phyloP scores from a whole-genome alignment of 441 rosid genomes.

The Metrosideros polymorpha region DNA sequence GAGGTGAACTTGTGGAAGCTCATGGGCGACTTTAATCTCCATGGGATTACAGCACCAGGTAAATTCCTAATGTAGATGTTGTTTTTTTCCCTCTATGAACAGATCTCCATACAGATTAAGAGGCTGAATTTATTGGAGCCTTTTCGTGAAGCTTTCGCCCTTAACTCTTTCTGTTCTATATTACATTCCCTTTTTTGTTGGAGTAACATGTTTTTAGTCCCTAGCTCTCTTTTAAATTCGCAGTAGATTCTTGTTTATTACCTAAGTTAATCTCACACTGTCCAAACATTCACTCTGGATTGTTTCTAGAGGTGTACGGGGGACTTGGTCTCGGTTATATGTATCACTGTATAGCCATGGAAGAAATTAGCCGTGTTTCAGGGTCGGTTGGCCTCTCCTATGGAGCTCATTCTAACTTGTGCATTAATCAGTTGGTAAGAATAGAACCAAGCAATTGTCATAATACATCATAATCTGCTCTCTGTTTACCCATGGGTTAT shows the following conservation, averaged over 20 bases:
- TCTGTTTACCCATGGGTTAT: neutral
- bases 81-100: neutral
- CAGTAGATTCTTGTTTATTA: neutral
- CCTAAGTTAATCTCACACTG: neutral
- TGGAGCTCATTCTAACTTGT: slow-evolving; percentile 93
- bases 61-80: neutral
- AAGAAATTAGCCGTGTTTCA: slow-evolving; percentile 86
- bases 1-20: slow-evolving; percentile 87
- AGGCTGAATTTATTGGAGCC: neutral
- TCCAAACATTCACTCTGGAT: neutral
- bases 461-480: neutral
- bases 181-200: neutral
- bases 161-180: neutral
- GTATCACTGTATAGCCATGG: slow-evolving; percentile 90
- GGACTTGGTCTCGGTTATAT: slow-evolving; percentile 96
- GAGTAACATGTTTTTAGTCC: neutral
- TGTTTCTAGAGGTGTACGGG: slow-evolving; percentile 74
- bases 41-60: slow-evolving; percentile 95
- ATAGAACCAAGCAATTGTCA: neutral
- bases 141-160: neutral
- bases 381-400: slow-evolving; percentile 93
- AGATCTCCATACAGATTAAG: neutral
- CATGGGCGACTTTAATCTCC: slow-evolving; percentile 93
- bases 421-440: slow-evolving; percentile 89
- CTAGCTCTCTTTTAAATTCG: neutral